phyloP scores from a whole-genome alignment of 1,284 basidiomycete species.

The Calocybe gambosa region DNA sequence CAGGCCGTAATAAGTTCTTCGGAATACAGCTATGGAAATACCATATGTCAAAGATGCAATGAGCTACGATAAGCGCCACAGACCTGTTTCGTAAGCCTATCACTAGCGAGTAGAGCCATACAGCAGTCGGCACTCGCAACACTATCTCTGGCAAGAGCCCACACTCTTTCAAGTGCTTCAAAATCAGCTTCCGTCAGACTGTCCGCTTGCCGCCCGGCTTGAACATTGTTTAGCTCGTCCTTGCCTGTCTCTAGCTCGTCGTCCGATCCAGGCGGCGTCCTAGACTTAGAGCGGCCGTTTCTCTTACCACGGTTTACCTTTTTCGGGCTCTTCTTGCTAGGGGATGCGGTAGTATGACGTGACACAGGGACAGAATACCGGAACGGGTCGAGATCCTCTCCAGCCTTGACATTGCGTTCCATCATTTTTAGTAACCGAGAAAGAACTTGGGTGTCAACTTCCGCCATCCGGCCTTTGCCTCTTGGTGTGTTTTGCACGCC shows the following conservation, averaged over 20 bases:
- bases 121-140: conserved; percentile 79
- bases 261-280: conserved; percentile 20
- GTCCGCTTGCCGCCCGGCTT: conserved; percentile 17
- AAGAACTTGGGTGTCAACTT: conserved; percentile 58
- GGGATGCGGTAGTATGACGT: conserved; percentile 21
- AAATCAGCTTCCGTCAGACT: conserved; percentile 45
- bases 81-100: conserved; percentile 81
- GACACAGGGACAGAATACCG: conserved; percentile 20
- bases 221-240: conserved; percentile 22
- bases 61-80: conserved; percentile 16
- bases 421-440: conserved; percentile 68
- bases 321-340: conserved; percentile 35
- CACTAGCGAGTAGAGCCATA: conserved; percentile 70
- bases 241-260: conserved; percentile 27
- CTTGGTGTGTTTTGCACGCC: conserved; percentile 41
- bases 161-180: conserved; percentile 37
- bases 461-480: conserved; percentile 49
- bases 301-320: conserved; percentile 32
- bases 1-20: conserved; percentile 86
- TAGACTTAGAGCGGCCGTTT: conserved; percentile 28
- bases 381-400: conserved; percentile 72
- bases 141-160: conserved; percentile 63
- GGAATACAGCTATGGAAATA: conserved; percentile 71
- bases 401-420: conserved; percentile 68
- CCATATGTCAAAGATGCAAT: neutral